These are phyloP conservation scores for Myxozyma nipponensis DNA, from an alignment of 805 yeast species.

Conservation along the genomic window DNA sequence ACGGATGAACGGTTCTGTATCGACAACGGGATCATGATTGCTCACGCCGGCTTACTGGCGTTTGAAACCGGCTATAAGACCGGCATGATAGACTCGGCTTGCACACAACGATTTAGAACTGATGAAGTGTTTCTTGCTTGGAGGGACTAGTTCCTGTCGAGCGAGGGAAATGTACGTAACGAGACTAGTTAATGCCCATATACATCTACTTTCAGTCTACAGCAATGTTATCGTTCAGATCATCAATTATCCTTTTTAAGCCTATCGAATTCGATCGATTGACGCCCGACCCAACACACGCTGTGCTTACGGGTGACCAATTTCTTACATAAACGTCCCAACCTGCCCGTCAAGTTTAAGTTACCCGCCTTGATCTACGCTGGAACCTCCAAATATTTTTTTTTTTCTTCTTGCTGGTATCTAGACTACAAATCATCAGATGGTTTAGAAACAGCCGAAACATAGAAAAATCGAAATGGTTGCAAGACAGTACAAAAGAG, in stretches of 20 bases:
- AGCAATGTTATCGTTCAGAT: too few species aligned
- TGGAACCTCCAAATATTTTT: neutral
- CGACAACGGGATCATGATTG: slow-evolving; percentile 98
- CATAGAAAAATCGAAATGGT: slow-evolving; percentile 8
- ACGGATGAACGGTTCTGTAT: slow-evolving; percentile 97
- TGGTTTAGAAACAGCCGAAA: too few species aligned
- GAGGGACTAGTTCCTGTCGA: slow-evolving; percentile 14
- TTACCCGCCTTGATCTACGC: neutral
- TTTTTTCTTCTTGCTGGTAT: too few species aligned
- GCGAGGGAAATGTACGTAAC: neutral
- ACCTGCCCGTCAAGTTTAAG: too few species aligned
- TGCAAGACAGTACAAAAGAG: slow-evolving; percentile 1
- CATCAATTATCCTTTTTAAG: too few species aligned
- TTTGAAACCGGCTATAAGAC: slow-evolving; percentile 73
- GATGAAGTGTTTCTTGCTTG: slow-evolving; percentile 24
- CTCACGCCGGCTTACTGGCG: slow-evolving; percentile 90
- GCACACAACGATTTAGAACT: slow-evolving; percentile 72
- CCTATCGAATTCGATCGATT: too few species aligned
- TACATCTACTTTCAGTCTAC: too few species aligned
- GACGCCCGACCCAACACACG: too few species aligned
- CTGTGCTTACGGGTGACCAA: too few species aligned
- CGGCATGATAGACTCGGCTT: slow-evolving; percentile 64
- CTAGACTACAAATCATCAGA: too few species aligned
- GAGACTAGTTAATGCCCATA: too few species aligned
- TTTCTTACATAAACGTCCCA: too few species aligned